Evolutionary conservation across 2,329 filamentous ascomycete species (phyloP), one percentile per base, ranked within the genome.

Genomic region (Magnaporthiopsis rhizophila): DNA sequence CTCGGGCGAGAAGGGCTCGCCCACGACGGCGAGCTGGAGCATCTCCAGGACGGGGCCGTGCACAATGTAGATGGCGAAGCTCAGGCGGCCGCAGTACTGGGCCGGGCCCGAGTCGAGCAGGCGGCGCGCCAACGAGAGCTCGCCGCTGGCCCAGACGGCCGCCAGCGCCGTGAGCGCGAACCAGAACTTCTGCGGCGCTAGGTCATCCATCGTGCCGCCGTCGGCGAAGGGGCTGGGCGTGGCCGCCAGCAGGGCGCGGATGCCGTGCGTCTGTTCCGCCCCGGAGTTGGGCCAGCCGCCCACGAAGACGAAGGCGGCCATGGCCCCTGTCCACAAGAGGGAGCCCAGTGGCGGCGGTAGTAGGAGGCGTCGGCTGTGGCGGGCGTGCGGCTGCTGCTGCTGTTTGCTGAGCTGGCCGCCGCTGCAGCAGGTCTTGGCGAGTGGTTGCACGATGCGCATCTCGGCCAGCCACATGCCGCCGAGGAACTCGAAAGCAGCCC

Each of bases 11-110:
- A 64, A 65, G 3, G 69, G 64, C 58, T 66, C 62, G 36, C 74
- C 76, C 8, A 74, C 65, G 9, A 77, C 66, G 38, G 67, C 66
- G 53, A 65, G 68, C 64, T 74, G 72, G 66, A 78, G 69, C 59
- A 77, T 66, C 18, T 75, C 77, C 11, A 84, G 71, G 15, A 81
- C 75, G 5, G 79, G 78, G 0, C 84, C 84, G 68, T 86, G 84
- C n/a, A 82, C 78, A 8, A 87, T 75, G 68, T 87, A 86, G 3
- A 87, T 75, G 3, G 83, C 80, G 66, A 82, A 87, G 64, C 81
- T 84, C 66, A 86, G 81, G 32, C 79, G 78, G 15, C 81, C 84
- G 26, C 84, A 79, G 69, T 86, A 87, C 67, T 83, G 83, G 15
- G 81, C 79, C 15, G 82, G 66, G 0, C 74, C 71, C 2, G 75